A percentile compares a stretch with the other conserved stretches of the same genome.
Evolutionary conservation across 306 rosid genomes (phyloP).

Genomic region (Sicyos edulis): DNA sequence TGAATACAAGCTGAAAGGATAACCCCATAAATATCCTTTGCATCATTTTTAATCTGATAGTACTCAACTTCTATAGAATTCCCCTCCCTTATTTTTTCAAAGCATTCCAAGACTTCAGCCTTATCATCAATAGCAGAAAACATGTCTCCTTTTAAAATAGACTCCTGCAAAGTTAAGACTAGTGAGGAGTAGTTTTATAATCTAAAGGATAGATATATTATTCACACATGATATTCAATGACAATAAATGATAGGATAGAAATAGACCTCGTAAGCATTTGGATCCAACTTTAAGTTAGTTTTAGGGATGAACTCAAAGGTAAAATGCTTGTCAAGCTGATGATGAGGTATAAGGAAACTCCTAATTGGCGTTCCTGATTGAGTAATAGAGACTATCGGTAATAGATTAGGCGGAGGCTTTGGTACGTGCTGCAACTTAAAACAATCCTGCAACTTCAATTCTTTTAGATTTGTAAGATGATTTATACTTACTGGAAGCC

Average conservation of each 20-base stretch:
- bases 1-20: not conserved
- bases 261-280: not conserved
- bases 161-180: not conserved
- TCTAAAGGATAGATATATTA: not conserved
- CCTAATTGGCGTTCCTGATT: not conserved
- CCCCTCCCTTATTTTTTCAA: not conserved
- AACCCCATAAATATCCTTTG: constrained; percentile 14
- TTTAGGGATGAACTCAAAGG: not conserved
- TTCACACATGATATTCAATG: not conserved
- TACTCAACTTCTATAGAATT: not conserved
- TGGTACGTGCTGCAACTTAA: not conserved
- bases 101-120: constrained; percentile 13
- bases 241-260: not conserved
- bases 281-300: not conserved
- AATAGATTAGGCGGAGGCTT: not conserved
- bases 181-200: not conserved
- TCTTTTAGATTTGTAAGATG: constrained; percentile 11
- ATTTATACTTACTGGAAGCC: constrained; percentile 1
- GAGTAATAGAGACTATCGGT: not conserved
- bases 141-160: not conserved
- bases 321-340: not conserved
- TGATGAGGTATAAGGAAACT: not conserved
- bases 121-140: not conserved
- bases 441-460: constrained; percentile 7
- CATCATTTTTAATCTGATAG: not conserved